Evolutionary conservation across 2,329 filamentous ascomycete genomes (phyloP).

Genomic region (Diaporthe ilicicola): DNA sequence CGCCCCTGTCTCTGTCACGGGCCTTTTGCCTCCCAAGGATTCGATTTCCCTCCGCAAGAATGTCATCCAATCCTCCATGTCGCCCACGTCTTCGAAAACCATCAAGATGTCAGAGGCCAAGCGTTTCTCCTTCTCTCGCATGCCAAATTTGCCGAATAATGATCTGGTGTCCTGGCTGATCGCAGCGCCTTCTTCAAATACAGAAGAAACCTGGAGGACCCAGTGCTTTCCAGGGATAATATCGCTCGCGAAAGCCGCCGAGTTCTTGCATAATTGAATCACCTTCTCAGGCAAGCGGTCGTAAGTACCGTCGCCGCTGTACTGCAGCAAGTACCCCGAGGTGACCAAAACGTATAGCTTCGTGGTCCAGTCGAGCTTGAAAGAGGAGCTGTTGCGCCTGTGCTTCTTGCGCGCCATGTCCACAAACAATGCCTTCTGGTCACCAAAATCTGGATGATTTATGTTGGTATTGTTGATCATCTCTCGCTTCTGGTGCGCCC

Average conservation of each 20-base stretch:
- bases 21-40: slow-evolving; percentile 71
- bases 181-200: slow-evolving; percentile 66
- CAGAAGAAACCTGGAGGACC: slow-evolving; percentile 79
- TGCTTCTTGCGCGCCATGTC: slow-evolving; percentile 58
- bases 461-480: slow-evolving; percentile 35
- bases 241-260: slow-evolving; percentile 82
- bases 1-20: slow-evolving; percentile 66
- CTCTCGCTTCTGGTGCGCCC: slow-evolving; percentile 63
- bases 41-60: slow-evolving; percentile 76
- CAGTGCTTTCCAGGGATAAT: slow-evolving; percentile 82
- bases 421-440: slow-evolving; percentile 40
- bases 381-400: slow-evolving; percentile 51
- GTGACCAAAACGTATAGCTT: slow-evolving; percentile 79
- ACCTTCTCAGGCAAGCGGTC: slow-evolving; percentile 79
- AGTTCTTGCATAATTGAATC: slow-evolving; percentile 75
- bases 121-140: slow-evolving; percentile 65
- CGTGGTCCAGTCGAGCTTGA: slow-evolving; percentile 70
- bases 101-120: slow-evolving; percentile 72
- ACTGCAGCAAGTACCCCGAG: slow-evolving; percentile 78
- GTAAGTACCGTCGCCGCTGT: slow-evolving; percentile 73
- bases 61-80: slow-evolving; percentile 81
- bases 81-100: slow-evolving; percentile 75
- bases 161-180: slow-evolving; percentile 63
- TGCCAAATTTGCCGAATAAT: slow-evolving; percentile 70
- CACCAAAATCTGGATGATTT: slow-evolving; percentile 29